Evolutionary conservation across 2,329 filamentous ascomycete species (phyloP).

Genomic region (Rhynchosporium agropyri): DNA sequence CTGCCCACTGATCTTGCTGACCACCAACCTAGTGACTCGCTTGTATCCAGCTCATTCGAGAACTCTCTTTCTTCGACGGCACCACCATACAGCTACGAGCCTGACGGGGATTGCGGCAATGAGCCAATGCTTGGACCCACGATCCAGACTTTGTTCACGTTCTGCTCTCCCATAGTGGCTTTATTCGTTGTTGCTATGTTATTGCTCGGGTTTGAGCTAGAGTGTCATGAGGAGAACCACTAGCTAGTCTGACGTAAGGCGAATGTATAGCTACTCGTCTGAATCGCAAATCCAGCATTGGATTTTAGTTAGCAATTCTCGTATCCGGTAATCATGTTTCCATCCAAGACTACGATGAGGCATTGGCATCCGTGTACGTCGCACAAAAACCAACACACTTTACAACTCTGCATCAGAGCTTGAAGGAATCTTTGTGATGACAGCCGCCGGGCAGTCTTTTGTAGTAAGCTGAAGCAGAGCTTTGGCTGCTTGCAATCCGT

Average conservation of each 20-base stretch:
- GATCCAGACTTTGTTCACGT: not conserved
- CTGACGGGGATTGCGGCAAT: not conserved
- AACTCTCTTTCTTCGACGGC: not conserved
- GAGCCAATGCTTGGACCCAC: not conserved
- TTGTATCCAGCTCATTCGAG: too few relatives aligned
- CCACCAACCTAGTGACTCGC: not conserved
- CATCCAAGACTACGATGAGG: not conserved
- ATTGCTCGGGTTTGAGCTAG: not conserved
- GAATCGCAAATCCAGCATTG: not conserved
- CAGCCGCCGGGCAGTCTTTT: too few relatives aligned
- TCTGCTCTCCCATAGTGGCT: not conserved
- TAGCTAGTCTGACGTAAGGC: not conserved
- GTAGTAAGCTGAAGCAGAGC: too few relatives aligned
- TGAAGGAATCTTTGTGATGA: not conserved
- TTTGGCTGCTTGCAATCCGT: too few relatives aligned
- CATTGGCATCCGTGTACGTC: not conserved
- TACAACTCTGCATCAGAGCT: not conserved
- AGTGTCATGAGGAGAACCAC: not conserved
- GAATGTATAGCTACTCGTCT: not conserved
- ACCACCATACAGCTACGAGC: not conserved
- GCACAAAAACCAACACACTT: not conserved
- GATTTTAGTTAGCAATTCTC: slow-evolving; percentile 11
- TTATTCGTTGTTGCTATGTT: too few relatives aligned
- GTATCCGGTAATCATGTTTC: not conserved
- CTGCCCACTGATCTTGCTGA: not conserved